Percentiles rank a stretch among this genome's conserved stretches.
phyloP scores from a whole-genome alignment of 2,329 filamentous ascomycete species.

The Colletotrichum tofieldiae region DNA sequence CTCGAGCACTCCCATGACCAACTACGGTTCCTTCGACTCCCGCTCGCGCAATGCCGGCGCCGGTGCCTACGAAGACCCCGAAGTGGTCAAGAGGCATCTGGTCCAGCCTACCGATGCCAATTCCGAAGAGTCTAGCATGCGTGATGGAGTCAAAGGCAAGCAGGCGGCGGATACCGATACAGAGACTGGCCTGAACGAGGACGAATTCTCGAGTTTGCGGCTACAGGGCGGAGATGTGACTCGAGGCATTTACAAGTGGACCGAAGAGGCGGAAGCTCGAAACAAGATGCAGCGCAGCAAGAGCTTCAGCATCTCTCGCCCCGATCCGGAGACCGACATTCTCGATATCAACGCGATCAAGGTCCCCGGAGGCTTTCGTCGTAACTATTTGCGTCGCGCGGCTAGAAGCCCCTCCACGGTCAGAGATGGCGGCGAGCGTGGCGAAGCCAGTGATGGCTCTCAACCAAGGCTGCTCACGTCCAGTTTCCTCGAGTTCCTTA shows the following conservation, averaged over 20 bases:
- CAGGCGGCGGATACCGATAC: constrained; percentile 60
- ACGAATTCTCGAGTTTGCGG: constrained; percentile 93
- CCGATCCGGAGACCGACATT: constrained; percentile 84
- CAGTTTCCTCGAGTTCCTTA: constrained; percentile 96
- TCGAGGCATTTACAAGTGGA: constrained; percentile 96
- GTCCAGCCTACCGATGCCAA: constrained; percentile 75
- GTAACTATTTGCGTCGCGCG: constrained; percentile 87
- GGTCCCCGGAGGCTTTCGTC: constrained; percentile 91
- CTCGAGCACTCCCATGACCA: constrained; percentile 71
- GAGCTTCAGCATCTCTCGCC: constrained; percentile 86
- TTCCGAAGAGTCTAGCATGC: constrained; percentile 63
- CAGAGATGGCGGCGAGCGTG: constrained; percentile 57
- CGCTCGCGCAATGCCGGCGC: constrained; percentile 69
- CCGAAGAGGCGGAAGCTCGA: constrained; percentile 85
- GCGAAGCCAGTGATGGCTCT: constrained; percentile 53
- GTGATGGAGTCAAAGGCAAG: constrained; percentile 68
- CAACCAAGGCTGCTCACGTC: constrained; percentile 83
- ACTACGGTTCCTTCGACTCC: constrained; percentile 89
- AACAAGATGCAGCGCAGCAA: constrained; percentile 83
- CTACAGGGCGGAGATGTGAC: constrained; percentile 97
- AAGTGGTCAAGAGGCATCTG: constrained; percentile 91
- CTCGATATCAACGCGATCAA: constrained; percentile 93
- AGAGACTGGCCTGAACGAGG: constrained; percentile 67
- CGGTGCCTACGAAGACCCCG: constrained; percentile 86
- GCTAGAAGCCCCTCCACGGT: constrained; percentile 73